Base-by-base conservation (phyloP, 2,329 filamentous ascomycete species). In the Epichloe gansuensis region DNA sequence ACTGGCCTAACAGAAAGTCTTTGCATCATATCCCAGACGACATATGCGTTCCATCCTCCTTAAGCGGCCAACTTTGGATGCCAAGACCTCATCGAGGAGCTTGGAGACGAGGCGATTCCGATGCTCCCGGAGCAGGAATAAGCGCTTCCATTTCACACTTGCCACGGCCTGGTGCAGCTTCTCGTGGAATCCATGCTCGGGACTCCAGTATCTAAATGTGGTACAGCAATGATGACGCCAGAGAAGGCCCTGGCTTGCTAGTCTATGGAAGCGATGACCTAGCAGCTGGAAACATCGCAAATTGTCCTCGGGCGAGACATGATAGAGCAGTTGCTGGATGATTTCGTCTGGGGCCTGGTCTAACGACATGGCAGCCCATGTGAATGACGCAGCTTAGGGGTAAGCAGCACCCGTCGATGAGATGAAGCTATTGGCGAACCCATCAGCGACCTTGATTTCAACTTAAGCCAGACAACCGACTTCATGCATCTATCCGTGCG, bases 1-100 rank as follows among this genome's bases (percentile, higher is more conserved):
- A 80, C 63, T 95, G 83, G 52, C 77, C 73, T 55, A 90, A 62
- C 48, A 97, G 75, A 52, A 83, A 83, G 65, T 96, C 91, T 66
- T 96, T 46, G 85, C 87, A 71, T 97, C 90, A 62, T 91, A 91
- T 0, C 90, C 90, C 61, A 83, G 75, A 31, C 75, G 71, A 51
- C 86, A 82, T 56, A 97, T 86, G 49, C 76, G 70, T 60, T 86
- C 80, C 56, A 89, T 83, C 61, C 83, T 83, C 52, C 76, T 75
- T 53, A 89, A 76, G 21, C 90, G 83, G 51, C 80, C 75, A 38
- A 82, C 76, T 65, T 89, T 87, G 35, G 79, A 82, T n/a, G 72
- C 67, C 51, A 97, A 72, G 54, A 95, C 82, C 34, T 72, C 76
- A 56, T 91, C 75, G 53, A 97, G 71, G 7, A 83, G 69, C 8